Base-by-base conservation (phyloP, 441 rosid genomes). In the Viola pubescens region DNA sequence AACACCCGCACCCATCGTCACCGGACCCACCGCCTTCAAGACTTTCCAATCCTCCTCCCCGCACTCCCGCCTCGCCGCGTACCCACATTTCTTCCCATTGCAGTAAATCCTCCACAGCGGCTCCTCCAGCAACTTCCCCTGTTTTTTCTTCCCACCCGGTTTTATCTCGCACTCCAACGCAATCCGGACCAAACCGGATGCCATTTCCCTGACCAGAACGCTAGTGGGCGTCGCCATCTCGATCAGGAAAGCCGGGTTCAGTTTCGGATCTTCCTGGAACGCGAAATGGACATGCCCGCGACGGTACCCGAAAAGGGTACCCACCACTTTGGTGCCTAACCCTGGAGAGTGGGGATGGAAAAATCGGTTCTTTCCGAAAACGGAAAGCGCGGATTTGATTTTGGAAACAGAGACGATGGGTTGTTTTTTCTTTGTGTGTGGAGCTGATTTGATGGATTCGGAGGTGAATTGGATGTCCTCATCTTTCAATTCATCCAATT, bases 1-100 rank as follows among this genome's bases (percentile, higher is more conserved):
- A 12, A 92, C 98, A 14, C 98, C 98, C 0, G 98, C 97, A 0
- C 98, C 98, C 92, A 83, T 92, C 3, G 98, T 82, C 63, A 92
- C 85, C 55, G 88, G 86, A 74, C 86, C 96, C 14, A 92, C 82
- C 0, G 94, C 84, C 66, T 81, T 89, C 67, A 92, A 64, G 10
- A 92, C 81, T 70, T 73, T 87, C 74, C 81, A 79, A 48, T 87
- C 97, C 52, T 81, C 79, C 40, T 65, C 72, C 37, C 91, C 87
- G 43, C 88, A 84, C 37, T 86, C 97, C 56, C 85, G 76, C 74
- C 76, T 82, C 14, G 82, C 59, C 4, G 92, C 95, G 46, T 85
- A 89, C 12, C 98, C 98, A 48, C 90, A 64, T 78, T 86, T 87
- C 70, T 83, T 92, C 7, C 97, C 97, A 11, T 92, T 92, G 58